Percentiles rank a stretch among this genome's conserved stretches.
Evolutionary conservation across 345 rosid genomes (phyloP).

Genomic region (Iberis pinnata): DNA sequence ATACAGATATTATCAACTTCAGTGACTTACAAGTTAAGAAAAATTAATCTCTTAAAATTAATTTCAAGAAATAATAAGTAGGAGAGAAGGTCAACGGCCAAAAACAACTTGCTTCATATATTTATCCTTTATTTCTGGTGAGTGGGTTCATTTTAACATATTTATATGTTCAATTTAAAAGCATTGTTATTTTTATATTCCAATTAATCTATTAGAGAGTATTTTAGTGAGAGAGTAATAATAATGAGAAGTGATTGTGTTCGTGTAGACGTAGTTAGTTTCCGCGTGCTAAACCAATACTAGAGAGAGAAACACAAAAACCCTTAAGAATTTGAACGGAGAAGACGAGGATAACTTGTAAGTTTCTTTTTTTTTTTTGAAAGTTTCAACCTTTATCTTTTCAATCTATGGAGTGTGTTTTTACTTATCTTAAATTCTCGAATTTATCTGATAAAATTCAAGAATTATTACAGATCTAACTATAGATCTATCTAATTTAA

Average conservation of each 20-base stretch:
- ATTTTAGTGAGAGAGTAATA: not conserved
- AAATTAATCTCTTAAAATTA: not conserved
- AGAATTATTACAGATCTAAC: not conserved
- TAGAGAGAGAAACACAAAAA: conserved; percentile 17
- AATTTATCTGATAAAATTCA: no score
- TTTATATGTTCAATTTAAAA: not conserved
- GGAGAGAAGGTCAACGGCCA: not conserved
- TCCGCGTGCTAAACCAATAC: conserved; percentile 21
- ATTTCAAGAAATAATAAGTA: not conserved
- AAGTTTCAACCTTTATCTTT: not conserved
- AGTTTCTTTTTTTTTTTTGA: not conserved
- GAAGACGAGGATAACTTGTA: conserved; percentile 22
- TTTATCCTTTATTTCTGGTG: not conserved
- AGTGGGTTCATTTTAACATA: conserved; percentile 10
- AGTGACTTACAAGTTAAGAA: conserved; percentile 17
- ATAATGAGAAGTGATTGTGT: conserved; percentile 25
- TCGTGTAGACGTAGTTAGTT: conserved; percentile 30
- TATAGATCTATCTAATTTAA: conserved; percentile 14
- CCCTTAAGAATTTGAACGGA: conserved; percentile 14
- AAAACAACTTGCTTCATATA: conserved; percentile 2
- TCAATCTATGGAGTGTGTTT: no score
- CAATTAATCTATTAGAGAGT: conserved; percentile 21
- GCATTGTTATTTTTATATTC: not conserved
- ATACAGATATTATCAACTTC: not conserved
- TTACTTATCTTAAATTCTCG: no score